Conservation (phyloP, 2,329 filamentous ascomycete species). For the Drechslerella dactyloides region DNA sequence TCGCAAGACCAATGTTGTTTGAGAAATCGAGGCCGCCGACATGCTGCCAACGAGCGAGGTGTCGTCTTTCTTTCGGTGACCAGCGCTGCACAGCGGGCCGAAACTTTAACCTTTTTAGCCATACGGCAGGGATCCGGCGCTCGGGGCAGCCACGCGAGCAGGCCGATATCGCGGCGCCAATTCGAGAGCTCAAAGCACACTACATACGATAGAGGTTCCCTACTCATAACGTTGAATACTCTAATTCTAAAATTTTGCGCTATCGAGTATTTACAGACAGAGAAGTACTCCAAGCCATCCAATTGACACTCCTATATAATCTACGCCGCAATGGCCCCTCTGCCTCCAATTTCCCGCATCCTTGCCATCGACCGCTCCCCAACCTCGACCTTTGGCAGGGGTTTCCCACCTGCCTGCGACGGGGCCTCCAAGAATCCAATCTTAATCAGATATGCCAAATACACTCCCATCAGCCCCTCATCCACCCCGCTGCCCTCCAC, state of each 20-base stretch:
- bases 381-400: constrained; percentile 61
- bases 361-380: constrained; percentile 62
- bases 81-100: neutral
- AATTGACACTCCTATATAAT: neutral
- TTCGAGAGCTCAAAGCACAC: no score
- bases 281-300: neutral
- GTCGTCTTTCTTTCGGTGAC: neutral
- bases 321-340: constrained; percentile 57
- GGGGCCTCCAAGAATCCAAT: constrained; percentile 68
- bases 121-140: neutral
- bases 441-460: constrained; percentile 68
- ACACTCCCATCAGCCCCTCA: constrained; percentile 68
- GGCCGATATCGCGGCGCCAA: neutral
- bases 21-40: neutral
- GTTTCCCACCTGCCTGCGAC: constrained; percentile 55
- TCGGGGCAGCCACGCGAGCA: neutral
- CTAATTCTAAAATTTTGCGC: no score
- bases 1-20: neutral
- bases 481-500: constrained; percentile 66
- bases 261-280: no score
- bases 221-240: no score
- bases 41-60: neutral
- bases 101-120: constrained; percentile 10
- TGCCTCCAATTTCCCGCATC: constrained; percentile 64
- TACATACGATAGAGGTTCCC: neutral